These are phyloP conservation scores for Pseudoneurospora amorphoporcata DNA, from an alignment of 495 filamentous ascomycete species.

Conservation along the genomic window DNA sequence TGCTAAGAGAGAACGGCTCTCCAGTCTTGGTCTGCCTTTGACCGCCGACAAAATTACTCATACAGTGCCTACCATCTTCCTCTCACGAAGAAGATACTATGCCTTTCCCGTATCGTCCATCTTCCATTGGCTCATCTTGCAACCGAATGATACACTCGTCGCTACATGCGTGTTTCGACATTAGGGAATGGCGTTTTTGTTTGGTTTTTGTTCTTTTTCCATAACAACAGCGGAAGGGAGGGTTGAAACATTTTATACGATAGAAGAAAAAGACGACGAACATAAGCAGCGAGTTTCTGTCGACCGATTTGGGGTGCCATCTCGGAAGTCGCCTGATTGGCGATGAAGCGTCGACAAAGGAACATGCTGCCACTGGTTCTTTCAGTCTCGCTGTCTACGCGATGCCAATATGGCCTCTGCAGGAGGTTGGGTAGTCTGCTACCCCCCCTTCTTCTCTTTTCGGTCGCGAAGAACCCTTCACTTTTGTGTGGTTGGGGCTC, in stretches of 20 bases:
- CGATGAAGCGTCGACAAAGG: conserved; percentile 20
- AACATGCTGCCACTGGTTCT: background rate
- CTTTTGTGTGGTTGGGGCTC: background rate
- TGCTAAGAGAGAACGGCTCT: background rate
- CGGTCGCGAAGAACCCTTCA: background rate
- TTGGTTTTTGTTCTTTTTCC: background rate
- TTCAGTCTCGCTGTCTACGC: conserved; percentile 12
- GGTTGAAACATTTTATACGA: background rate
- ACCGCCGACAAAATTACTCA: background rate
- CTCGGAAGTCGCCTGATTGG: conserved; percentile 3
- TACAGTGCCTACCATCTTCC: background rate
- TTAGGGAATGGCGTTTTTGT: background rate
- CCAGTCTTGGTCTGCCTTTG: background rate
- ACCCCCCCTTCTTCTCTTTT: background rate
- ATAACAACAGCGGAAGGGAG: background rate
- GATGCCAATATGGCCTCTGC: conserved; percentile 10
- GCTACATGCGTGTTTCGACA: background rate
- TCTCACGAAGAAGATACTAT: background rate
- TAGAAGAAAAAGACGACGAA: background rate
- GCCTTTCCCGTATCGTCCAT: background rate
- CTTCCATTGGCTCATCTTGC: background rate
- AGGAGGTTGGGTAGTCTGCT: background rate
- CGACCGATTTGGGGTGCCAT: background rate
- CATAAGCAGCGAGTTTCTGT: background rate
- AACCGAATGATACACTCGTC: background rate